Percentiles rank a stretch among this genome's conserved stretches.
Evolutionary conservation across 116 monocot species (phyloP).

Genomic region (Posidonia oceanica): DNA sequence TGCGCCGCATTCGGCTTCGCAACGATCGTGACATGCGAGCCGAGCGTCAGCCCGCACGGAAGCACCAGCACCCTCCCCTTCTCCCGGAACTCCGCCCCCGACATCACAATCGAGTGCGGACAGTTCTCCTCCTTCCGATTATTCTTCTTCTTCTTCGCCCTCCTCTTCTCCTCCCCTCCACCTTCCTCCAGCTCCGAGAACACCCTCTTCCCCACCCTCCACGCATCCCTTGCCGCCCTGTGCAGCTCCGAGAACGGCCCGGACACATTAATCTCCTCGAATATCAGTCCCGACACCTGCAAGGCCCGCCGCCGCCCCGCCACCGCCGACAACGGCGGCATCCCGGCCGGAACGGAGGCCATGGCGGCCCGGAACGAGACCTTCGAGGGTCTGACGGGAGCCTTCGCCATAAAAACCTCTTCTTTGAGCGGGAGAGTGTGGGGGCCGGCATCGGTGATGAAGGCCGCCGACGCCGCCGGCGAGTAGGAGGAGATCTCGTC

Average conservation of each 20-base stretch:
- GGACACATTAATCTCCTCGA: neutral
- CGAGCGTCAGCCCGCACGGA: conserved; percentile 71
- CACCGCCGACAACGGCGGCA: neutral
- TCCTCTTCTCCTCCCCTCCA: neutral
- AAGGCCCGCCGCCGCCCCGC: neutral
- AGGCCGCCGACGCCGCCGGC: neutral
- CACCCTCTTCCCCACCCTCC: conserved; percentile 18
- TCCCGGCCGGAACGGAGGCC: neutral
- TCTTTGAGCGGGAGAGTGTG: conserved; percentile 15
- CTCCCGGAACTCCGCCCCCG: conserved; percentile 24
- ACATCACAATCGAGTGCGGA: conserved; percentile 30
- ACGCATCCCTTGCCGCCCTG: conserved; percentile 24
- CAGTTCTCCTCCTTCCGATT: conserved; percentile 26
- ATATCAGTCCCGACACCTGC: conserved; percentile 12
- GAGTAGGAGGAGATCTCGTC: neutral
- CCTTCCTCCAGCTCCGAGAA: conserved; percentile 15
- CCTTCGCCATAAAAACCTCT: neutral
- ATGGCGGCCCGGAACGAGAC: neutral
- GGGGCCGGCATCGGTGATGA: neutral
- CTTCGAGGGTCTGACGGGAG: conserved; percentile 2
- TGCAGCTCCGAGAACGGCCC: conserved; percentile 33
- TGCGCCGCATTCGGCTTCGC: conserved; percentile 47
- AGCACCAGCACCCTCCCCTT: conserved; percentile 35
- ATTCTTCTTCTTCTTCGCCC: neutral
- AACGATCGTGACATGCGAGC: conserved; percentile 64